Conservation (phyloP, 805 yeast species). For the Metschnikowia koreensis region DNA sequence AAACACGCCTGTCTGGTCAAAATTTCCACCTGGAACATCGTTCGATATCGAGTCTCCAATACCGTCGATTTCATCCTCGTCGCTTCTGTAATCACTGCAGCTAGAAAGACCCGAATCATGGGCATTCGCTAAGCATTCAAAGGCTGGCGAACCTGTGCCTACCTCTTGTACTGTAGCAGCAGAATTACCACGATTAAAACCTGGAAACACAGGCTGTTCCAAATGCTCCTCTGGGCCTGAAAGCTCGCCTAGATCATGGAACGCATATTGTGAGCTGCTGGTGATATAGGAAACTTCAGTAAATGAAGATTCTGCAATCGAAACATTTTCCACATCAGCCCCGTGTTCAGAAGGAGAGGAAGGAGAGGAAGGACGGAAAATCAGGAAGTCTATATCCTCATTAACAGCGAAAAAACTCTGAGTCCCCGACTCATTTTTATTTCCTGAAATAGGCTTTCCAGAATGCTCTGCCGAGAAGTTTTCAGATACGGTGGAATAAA, state of each 20-base stretch:
- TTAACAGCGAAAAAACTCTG: neutral
- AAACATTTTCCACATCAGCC: conserved; percentile 4
- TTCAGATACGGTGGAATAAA: neutral
- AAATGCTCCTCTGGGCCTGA: neutral
- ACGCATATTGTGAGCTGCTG: conserved; percentile 6
- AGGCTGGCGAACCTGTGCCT: neutral
- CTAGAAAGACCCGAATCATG: neutral
- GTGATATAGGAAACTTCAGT: conserved; percentile 14
- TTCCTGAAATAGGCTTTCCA: neutral
- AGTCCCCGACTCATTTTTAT: neutral
- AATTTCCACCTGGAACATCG: neutral
- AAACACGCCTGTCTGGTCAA: conserved; percentile 3
- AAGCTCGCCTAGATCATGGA: neutral
- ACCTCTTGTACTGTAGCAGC: neutral
- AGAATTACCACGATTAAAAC: neutral
- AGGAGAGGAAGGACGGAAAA: neutral
- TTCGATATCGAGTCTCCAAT: neutral
- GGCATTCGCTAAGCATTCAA: neutral
- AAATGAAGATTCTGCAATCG: conserved; percentile 12
- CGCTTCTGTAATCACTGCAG: conserved; percentile 5
- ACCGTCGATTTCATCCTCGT: conserved; percentile 7
- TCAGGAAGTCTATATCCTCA: neutral
- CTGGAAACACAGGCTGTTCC: neutral
- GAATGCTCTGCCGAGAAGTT: neutral
- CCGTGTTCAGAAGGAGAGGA: neutral